Percentiles rank a stretch among this genome's conserved stretches.
Evolutionary conservation across 139 green algal genomes (phyloP).

Genomic region (Zygnema cylindricum): DNA sequence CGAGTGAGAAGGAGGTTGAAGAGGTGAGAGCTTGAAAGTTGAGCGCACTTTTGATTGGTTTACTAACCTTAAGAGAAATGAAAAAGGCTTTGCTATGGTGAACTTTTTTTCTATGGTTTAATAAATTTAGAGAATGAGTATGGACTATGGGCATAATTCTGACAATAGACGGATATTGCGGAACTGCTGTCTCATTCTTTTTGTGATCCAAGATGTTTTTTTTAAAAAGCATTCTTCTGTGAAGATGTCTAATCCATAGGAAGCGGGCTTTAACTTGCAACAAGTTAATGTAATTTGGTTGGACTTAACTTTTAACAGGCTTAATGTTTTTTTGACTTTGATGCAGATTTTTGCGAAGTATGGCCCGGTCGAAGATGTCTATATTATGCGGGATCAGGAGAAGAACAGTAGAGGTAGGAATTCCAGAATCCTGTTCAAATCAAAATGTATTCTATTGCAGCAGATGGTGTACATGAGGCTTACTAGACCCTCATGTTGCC

Average conservation of each 20-base stretch:
- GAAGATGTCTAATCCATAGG: conserved; percentile 10
- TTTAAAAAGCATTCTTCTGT: conserved; percentile 20
- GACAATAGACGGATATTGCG: no score
- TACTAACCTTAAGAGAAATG: neutral
- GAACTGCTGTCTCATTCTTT: neutral
- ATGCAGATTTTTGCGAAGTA: conserved; percentile 54
- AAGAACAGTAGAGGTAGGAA: conserved; percentile 56
- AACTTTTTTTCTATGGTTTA: no score
- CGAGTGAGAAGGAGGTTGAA: conserved; percentile 42
- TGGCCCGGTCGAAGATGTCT: conserved; percentile 58
- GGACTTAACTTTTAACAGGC: conserved; percentile 10
- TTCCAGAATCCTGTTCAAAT: no score
- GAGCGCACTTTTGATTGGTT: neutral
- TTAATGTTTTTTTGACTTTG: no score
- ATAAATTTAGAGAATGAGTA: no score
- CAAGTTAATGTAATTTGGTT: conserved; percentile 5
- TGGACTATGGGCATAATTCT: no score
- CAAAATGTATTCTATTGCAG: no score
- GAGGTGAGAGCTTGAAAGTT: neutral
- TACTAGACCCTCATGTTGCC: neutral
- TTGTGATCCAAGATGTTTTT: conserved; percentile 14
- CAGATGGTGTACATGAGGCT: no score
- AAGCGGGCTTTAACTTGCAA: neutral
- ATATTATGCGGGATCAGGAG: conserved; percentile 59
- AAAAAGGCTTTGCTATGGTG: conserved; percentile 7